Evolutionary conservation across 805 yeast genomes (phyloP).

Genomic region (Zygosaccharomyces rouxii): DNA sequence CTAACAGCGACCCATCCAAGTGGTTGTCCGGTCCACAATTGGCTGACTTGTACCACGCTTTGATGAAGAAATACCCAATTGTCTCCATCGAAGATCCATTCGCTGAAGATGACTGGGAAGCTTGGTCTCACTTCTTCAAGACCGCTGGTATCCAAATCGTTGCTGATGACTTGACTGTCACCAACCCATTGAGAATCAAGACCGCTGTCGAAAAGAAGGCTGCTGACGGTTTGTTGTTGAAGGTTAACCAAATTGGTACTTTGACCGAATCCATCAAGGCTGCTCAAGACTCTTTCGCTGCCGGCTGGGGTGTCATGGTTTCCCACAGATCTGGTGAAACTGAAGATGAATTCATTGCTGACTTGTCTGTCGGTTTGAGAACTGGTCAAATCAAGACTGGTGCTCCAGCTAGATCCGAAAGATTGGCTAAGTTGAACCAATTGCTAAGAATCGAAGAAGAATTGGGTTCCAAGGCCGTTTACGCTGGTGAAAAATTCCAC

Average conservation of each 20-base stretch:
- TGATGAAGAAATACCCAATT: conserved; percentile 90
- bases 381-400: conserved; percentile 99
- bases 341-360: conserved; percentile 98
- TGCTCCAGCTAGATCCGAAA: conserved; percentile 99
- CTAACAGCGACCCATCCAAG: conserved; percentile 82
- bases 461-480: conserved; percentile 95
- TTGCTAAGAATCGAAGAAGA: conserved; percentile 97
- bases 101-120: conserved; percentile 99
- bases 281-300: conserved; percentile 89
- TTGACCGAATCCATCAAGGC: conserved; percentile 95
- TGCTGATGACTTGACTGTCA: conserved; percentile 97
- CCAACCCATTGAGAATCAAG: conserved; percentile 92
- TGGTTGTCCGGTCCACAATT: conserved; percentile 88
- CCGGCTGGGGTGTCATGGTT: conserved; percentile 99
- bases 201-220: conserved; percentile 96
- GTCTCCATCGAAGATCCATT: conserved; percentile 98
- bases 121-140: conserved; percentile 87
- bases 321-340: conserved; percentile 99
- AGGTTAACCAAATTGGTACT: conserved; percentile 99
- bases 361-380: conserved; percentile 95
- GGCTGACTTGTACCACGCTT: conserved; percentile 74
- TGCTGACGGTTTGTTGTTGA: conserved; percentile 89
- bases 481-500: conserved; percentile 93
- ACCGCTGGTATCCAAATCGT: conserved; percentile 82
- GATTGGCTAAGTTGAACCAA: conserved; percentile 98